Percentiles rank a stretch among this genome's conserved stretches.
These are phyloP conservation scores for Ceratocystis alfenasii DNA, from an alignment of 2,329 filamentous ascomycete species.

Conservation along the genomic window DNA sequence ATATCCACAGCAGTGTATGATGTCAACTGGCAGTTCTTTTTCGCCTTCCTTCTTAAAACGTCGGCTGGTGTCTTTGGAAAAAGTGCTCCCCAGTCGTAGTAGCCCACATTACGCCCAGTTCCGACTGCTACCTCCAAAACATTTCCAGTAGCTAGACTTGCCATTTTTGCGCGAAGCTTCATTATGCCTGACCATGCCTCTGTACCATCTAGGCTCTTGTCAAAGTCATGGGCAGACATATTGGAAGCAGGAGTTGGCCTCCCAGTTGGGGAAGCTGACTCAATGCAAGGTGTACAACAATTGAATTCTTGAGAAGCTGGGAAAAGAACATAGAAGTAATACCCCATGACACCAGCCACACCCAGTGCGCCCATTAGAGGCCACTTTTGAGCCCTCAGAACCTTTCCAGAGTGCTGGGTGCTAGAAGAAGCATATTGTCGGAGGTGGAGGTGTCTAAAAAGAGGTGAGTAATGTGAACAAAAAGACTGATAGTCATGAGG, in stretches of 20 bases:
- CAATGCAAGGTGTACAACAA: neutral
- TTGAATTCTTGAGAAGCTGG: neutral
- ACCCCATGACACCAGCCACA: conserved; percentile 17
- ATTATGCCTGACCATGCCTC: conserved; percentile 48
- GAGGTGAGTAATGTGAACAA: neutral
- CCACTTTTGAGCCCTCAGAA: conserved; percentile 13
- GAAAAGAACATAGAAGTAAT: conserved; percentile 17
- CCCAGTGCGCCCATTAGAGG: conserved; percentile 16
- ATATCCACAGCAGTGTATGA: conserved; percentile 54
- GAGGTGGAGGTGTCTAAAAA: neutral
- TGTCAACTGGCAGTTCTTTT: conserved; percentile 28
- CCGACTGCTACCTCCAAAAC: conserved; percentile 53
- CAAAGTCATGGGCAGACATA: conserved; percentile 41
- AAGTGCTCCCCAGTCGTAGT: conserved; percentile 44
- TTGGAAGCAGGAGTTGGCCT: conserved; percentile 18
- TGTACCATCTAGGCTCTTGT: conserved; percentile 44
- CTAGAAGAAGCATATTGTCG: neutral
- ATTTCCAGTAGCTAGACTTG: conserved; percentile 39
- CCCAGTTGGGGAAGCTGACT: conserved; percentile 10
- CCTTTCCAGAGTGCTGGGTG: neutral
- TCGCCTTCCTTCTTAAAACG: neutral
- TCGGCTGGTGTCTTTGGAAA: conserved; percentile 23
- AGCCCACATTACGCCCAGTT: conserved; percentile 48
- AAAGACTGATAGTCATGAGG: too few species aligned
- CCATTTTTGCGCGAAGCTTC: conserved; percentile 39